A percentile compares a stretch with the other conserved stretches of the same genome.
These are phyloP conservation scores for Tephrocybe sp. DNA, from an alignment of 768 basidiomycete genomes.

Conservation along the genomic window DNA sequence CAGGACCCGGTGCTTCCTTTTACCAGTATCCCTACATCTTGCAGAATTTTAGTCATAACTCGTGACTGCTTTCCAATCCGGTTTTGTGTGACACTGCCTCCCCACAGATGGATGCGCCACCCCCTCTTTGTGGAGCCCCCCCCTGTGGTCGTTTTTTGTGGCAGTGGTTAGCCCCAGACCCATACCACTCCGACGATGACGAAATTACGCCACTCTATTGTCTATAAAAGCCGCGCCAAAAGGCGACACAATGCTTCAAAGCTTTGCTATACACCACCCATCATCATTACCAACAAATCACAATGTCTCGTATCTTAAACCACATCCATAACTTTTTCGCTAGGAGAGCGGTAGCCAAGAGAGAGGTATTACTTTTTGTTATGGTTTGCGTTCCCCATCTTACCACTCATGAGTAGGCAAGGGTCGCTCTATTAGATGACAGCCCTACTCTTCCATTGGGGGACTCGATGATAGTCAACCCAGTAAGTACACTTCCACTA, in stretches of 20 bases:
- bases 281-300: not conserved
- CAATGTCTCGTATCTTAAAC: not conserved
- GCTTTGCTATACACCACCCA: not conserved
- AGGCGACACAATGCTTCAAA: not conserved
- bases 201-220: not conserved
- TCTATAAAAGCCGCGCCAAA: constrained; percentile 4
- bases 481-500: not conserved
- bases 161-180: not conserved
- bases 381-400: not conserved
- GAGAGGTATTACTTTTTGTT: constrained; percentile 1
- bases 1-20: no score
- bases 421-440: not conserved
- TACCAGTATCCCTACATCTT: no score
- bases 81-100: not conserved
- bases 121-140: constrained; percentile 1
- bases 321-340: no score
- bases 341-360: not conserved
- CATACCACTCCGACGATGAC: not conserved
- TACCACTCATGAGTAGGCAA: not conserved
- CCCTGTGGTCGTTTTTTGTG: no score
- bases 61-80: no score
- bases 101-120: not conserved
- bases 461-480: constrained; percentile 1
- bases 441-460: not conserved
- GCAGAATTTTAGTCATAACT: no score